Base-by-base conservation (phyloP, 2,329 filamentous ascomycete genomes). In the Aspergillus persii region DNA sequence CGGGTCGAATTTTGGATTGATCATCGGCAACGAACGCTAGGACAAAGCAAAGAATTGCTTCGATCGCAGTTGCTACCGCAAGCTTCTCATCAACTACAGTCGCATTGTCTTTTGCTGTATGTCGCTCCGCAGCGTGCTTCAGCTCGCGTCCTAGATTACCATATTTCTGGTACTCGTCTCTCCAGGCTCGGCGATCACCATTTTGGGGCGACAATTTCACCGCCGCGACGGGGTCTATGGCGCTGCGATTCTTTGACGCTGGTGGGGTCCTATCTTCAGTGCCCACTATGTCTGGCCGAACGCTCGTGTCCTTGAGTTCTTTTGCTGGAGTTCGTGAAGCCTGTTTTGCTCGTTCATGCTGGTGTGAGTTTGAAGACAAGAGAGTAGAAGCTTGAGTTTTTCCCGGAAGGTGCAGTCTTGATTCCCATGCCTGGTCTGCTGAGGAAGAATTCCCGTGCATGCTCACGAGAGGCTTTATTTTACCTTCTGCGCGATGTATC, bases 41-140 rank as follows among this genome's bases (percentile, higher is more conserved):
- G 54, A 80, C 78, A 61, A 80, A 82, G 59, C 77, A 79, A 46
- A 81, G 69, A 47, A 81, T 71, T 9, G 77, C 75, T 63, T 82
- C 80, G 33, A 80, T 72, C 15, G 72, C 76, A 50, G 75, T 74
- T 12, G 72, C 71, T 15, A 72, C 74, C 30, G 75, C 74, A 33
- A 76, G 66, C 58, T 77, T 78, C 53, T 73, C 72, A 52, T 74
- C 73, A 23, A 59, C 57, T 27, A 51, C 62, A 27, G 73, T 69
- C n/a, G 64, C 63, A 8, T 63, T 64, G 9, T 70, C 70, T 63
- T 69, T 74, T 26, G 68, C 59, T 36, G 70, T 71, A 55, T 74
- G 69, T 56, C 74, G 69, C 36, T 75, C 70, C 12, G 77, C 77
- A 11, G 76, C 74, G 67, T 80, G 78, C 63, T 82, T 82, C 27